Conservation (phyloP, 2,329 filamentous ascomycete genomes). For the Epichloe festucae region DNA sequence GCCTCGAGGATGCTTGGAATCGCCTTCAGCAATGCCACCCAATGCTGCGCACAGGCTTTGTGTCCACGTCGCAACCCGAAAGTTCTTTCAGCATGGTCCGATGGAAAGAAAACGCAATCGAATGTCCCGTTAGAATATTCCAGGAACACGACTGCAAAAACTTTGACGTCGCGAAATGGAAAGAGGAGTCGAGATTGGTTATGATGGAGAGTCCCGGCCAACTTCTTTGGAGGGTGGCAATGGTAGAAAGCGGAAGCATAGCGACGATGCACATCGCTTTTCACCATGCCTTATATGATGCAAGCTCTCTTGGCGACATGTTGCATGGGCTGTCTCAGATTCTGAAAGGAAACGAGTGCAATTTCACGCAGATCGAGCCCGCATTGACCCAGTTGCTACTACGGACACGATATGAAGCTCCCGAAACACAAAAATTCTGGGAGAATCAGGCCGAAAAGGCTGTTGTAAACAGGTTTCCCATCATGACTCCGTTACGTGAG, state of each 20-base stretch:
- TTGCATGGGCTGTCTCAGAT: conserved; percentile 40
- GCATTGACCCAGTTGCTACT: conserved; percentile 30
- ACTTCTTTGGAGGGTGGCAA: conserved; percentile 50
- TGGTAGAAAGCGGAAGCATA: conserved; percentile 23
- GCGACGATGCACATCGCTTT: conserved; percentile 35
- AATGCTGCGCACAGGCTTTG: conserved; percentile 68
- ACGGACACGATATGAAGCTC: conserved; percentile 14
- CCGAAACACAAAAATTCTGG: conserved; percentile 49
- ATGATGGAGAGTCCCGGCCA: conserved; percentile 32
- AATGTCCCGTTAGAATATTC: conserved; percentile 7
- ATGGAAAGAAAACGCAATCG: conserved; percentile 22
- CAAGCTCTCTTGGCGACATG: conserved; percentile 54
- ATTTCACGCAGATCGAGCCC: conserved; percentile 16
- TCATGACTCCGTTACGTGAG: conserved; percentile 50
- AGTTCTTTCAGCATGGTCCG: conserved; percentile 65
- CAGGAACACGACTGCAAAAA: not conserved
- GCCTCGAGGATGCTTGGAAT: conserved; percentile 47
- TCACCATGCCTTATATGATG: conserved; percentile 81
- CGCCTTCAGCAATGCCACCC: conserved; percentile 41
- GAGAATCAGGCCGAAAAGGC: conserved; percentile 34
- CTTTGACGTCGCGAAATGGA: conserved; percentile 21
- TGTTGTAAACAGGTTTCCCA: conserved; percentile 59
- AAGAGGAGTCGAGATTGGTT: conserved; percentile 14
- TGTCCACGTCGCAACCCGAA: conserved; percentile 43
- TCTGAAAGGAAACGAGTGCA: conserved; percentile 11